Evolutionary conservation across 2,329 filamentous ascomycete genomes (phyloP).

Genomic region (Trichoderma sp.): DNA sequence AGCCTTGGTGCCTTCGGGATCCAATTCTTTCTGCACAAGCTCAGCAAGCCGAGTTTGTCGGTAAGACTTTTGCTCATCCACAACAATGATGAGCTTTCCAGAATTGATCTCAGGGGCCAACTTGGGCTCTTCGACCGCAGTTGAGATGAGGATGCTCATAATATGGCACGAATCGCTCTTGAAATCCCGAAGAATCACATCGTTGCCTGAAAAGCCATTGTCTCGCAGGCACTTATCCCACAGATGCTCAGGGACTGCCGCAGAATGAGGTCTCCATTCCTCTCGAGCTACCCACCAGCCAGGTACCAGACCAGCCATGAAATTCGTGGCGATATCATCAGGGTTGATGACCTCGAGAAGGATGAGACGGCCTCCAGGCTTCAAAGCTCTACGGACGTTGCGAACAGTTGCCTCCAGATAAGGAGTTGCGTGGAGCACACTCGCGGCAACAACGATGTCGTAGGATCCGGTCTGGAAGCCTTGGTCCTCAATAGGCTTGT

Average conservation of each 20-base stretch:
- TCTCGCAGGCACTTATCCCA: not conserved
- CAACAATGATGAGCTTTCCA: not conserved
- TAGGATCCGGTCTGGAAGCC: constrained; percentile 35
- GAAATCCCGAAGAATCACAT: not conserved
- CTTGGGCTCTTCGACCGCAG: not conserved
- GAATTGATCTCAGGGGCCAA: not conserved
- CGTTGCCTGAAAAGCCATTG: not conserved
- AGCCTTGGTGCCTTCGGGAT: not conserved
- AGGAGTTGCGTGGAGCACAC: not conserved
- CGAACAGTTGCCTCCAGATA: not conserved
- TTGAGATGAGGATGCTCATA: not conserved
- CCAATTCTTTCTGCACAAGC: not conserved
- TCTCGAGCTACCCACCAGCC: constrained; percentile 6
- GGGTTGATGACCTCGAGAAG: not conserved
- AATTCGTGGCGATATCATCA: not conserved
- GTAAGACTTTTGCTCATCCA: constrained; percentile 6
- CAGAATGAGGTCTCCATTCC: not conserved
- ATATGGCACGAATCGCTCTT: not conserved
- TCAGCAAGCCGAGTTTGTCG: not conserved
- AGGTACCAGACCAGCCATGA: not conserved
- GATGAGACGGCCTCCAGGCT: constrained; percentile 2
- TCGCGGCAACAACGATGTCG: constrained; percentile 42
- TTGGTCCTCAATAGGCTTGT: constrained; percentile 32
- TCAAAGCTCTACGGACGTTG: not conserved
- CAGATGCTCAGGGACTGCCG: not conserved